Conservation (phyloP, 2,329 filamentous ascomycete genomes). For the Blastomyces percursus region DNA sequence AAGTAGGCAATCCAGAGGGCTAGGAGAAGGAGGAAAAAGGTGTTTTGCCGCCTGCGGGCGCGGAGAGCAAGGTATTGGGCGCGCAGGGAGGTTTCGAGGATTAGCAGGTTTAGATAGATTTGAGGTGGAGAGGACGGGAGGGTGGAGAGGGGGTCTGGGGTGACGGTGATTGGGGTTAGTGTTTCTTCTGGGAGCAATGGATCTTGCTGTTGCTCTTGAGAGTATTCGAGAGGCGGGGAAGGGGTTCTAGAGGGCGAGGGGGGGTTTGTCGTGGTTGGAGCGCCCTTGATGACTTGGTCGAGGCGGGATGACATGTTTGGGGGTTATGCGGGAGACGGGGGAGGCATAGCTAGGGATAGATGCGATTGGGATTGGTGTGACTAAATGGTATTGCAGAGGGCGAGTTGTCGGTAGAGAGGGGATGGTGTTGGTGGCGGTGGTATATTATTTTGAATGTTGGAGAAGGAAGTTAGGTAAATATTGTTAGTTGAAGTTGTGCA, state of each 20-base stretch:
- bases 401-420: background rate
- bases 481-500: too few species aligned
- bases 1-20: conserved; percentile 73
- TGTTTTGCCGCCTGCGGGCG: conserved; percentile 78
- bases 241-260: conserved; percentile 32
- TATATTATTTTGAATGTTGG: too few species aligned
- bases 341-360: background rate
- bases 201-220: conserved; percentile 8
- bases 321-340: background rate
- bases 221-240: conserved; percentile 21
- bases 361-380: background rate
- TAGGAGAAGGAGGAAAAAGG: conserved; percentile 76
- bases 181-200: conserved; percentile 4
- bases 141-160: conserved; percentile 59
- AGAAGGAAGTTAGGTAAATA: too few species aligned
- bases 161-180: conserved; percentile 1
- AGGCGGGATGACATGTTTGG: conserved; percentile 42
- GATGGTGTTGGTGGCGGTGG: background rate
- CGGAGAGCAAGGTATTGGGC: conserved; percentile 87
- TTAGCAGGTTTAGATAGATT: conserved; percentile 95
- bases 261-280: conserved; percentile 53
- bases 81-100: conserved; percentile 87
- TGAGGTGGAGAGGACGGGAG: conserved; percentile 86
- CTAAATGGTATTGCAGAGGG: too few species aligned
- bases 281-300: conserved; percentile 88